Evolutionary conservation across 805 yeast genomes (phyloP).

Genomic region (Wickerhamiella azymoides): DNA sequence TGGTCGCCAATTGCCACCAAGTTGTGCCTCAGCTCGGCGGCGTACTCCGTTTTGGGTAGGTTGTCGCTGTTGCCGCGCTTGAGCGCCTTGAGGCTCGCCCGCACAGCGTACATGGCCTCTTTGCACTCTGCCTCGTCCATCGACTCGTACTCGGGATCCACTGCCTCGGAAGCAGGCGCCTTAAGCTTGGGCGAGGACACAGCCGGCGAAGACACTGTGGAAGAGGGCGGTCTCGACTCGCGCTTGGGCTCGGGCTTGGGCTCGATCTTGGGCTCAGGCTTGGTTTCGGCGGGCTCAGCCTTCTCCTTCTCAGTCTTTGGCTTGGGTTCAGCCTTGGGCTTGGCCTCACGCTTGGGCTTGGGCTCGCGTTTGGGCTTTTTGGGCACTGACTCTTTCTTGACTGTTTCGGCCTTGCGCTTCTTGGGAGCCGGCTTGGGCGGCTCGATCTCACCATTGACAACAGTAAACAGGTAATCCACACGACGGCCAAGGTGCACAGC

Average conservation of each 20-base stretch:
- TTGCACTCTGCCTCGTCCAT: constrained; percentile 67
- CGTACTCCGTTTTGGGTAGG: constrained; percentile 65
- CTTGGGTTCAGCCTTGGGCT: too few species aligned
- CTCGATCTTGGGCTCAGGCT: not conserved
- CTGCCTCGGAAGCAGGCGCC: constrained; percentile 8
- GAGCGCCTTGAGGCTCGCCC: constrained; percentile 48
- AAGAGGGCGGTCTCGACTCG: constrained; percentile 10
- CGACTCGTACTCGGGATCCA: constrained; percentile 48
- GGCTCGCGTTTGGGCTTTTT: constrained; percentile 6
- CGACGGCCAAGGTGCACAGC: constrained; percentile 87
- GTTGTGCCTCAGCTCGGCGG: constrained; percentile 51
- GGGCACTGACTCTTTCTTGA: constrained; percentile 5
- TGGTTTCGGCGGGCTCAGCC: not conserved
- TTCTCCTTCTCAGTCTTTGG: not conserved
- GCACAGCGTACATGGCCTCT: constrained; percentile 47
- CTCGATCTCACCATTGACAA: constrained; percentile 40
- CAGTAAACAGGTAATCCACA: constrained; percentile 67
- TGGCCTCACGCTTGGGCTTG: not conserved
- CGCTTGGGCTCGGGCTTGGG: constrained; percentile 11
- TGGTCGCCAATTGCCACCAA: constrained; percentile 60
- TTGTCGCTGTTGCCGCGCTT: constrained; percentile 56
- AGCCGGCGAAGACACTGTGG: not conserved
- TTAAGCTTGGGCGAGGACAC: constrained; percentile 7
- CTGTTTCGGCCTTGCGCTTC: constrained; percentile 6
- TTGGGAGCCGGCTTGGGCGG: constrained; percentile 13